phyloP scores from a whole-genome alignment of 495 filamentous ascomycete genomes.

The Poronia punctata region DNA sequence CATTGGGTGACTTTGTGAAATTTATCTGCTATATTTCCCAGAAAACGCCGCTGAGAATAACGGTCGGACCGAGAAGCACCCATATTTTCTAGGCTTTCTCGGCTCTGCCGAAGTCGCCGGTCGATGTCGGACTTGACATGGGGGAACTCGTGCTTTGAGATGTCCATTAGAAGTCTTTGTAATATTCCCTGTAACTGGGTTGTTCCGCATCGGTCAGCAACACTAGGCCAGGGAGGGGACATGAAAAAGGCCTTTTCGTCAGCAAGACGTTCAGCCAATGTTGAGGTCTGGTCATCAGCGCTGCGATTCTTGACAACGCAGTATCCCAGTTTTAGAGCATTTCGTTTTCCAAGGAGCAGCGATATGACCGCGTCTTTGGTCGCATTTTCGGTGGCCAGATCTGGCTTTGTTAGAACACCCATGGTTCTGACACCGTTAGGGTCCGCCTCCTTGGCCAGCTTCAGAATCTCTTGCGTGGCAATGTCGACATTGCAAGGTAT shows the following conservation, averaged over 20 bases:
- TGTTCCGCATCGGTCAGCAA: no score
- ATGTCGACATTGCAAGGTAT: constrained; percentile 54
- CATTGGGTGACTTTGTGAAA: constrained; percentile 36
- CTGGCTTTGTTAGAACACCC: constrained; percentile 56
- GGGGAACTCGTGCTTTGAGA: constrained; percentile 43
- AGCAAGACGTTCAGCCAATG: no score
- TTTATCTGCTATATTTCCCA: constrained; percentile 30
- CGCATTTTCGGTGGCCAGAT: constrained; percentile 44
- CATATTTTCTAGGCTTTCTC: constrained; percentile 28
- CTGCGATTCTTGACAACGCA: constrained; percentile 50
- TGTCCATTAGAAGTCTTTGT: constrained; percentile 35
- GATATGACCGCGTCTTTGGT: constrained; percentile 36
- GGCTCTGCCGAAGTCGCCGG: constrained; percentile 26
- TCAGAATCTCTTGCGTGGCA: constrained; percentile 54
- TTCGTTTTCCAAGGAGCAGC: constrained; percentile 38
- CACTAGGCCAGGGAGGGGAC: no score
- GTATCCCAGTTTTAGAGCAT: constrained; percentile 46
- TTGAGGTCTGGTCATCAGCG: constrained; percentile 28
- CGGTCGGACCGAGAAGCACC: constrained; percentile 36
- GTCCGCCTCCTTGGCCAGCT: constrained; percentile 45
- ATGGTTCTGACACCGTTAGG: constrained; percentile 45
- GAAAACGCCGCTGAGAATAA: constrained; percentile 36
- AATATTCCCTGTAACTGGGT: no score
- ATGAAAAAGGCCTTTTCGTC: no score
- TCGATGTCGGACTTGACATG: constrained; percentile 36